Conservation (phyloP, 805 yeast species). For the Metschnikowia amazonensis region DNA sequence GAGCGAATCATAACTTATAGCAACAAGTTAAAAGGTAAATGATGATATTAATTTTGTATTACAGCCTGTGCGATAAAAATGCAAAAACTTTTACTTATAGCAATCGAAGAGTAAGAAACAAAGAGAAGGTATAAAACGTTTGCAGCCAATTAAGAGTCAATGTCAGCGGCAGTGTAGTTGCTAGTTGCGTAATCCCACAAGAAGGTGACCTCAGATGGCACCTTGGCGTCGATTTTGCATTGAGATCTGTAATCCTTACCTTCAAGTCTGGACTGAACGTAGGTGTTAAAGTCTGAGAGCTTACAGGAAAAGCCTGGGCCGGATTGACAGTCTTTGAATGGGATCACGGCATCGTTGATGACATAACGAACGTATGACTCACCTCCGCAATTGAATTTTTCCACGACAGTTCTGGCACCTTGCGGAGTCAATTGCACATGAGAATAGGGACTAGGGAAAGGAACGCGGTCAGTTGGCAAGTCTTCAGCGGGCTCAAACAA, state of each 20-base stretch:
- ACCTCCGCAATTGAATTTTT: slow-evolving; percentile 31
- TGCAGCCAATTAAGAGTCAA: slow-evolving; percentile 5
- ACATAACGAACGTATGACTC: slow-evolving; percentile 35
- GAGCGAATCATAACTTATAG: not conserved
- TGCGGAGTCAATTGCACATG: slow-evolving; percentile 38
- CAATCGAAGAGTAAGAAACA: slow-evolving; percentile 1
- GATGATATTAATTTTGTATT: not conserved
- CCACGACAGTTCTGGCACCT: slow-evolving; percentile 38
- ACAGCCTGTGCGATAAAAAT: not conserved
- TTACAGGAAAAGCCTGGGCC: slow-evolving; percentile 45
- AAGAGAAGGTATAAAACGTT: not conserved
- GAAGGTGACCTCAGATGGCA: slow-evolving; percentile 31
- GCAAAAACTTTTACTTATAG: not conserved
- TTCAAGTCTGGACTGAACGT: slow-evolving; percentile 26
- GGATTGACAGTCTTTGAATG: slow-evolving; percentile 29
- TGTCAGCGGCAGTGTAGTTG: slow-evolving; percentile 24
- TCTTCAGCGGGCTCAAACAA: slow-evolving; percentile 41
- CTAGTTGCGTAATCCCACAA: slow-evolving; percentile 38
- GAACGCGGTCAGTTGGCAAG: slow-evolving; percentile 45
- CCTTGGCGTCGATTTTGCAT: slow-evolving; percentile 23
- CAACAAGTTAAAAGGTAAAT: not conserved
- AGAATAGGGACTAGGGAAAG: slow-evolving; percentile 46
- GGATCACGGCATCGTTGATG: slow-evolving; percentile 39
- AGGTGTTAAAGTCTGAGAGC: slow-evolving; percentile 31
- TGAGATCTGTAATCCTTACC: slow-evolving; percentile 24